Evolutionary conservation across 2,329 filamentous ascomycete genomes (phyloP).

Genomic region (Fusarium devonianum): DNA sequence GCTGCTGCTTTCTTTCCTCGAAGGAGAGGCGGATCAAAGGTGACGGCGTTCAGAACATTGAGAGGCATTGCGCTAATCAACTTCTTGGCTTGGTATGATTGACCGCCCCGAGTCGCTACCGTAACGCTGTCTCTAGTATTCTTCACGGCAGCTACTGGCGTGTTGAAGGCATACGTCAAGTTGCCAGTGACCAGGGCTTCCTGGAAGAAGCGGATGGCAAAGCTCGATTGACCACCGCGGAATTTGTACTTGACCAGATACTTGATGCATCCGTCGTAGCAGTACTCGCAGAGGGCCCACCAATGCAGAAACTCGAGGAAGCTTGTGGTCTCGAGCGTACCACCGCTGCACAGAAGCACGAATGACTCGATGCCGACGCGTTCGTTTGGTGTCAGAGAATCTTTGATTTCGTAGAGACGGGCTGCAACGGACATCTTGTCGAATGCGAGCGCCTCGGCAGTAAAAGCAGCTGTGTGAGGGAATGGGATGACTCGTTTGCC

Average conservation of each 20-base stretch:
- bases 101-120: slow-evolving; percentile 45
- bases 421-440: slow-evolving; percentile 52
- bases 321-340: slow-evolving; percentile 51
- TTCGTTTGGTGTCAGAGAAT: slow-evolving; percentile 51
- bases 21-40: slow-evolving; percentile 50
- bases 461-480: slow-evolving; percentile 48
- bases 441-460: slow-evolving; percentile 45
- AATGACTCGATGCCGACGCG: slow-evolving; percentile 50
- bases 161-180: slow-evolving; percentile 52
- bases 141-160: slow-evolving; percentile 45
- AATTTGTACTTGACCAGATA: slow-evolving; percentile 53
- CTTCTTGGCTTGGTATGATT: slow-evolving; percentile 40
- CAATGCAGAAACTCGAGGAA: slow-evolving; percentile 58
- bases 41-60: slow-evolving; percentile 52
- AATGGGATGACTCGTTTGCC: slow-evolving; percentile 50
- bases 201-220: slow-evolving; percentile 54
- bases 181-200: slow-evolving; percentile 51
- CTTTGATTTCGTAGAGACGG: slow-evolving; percentile 50
- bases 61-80: slow-evolving; percentile 53
- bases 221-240: slow-evolving; percentile 52
- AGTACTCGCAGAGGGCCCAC: slow-evolving; percentile 55
- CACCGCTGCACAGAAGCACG: slow-evolving; percentile 52
- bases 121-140: slow-evolving; percentile 42
- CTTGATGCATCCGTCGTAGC: slow-evolving; percentile 49
- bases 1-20: slow-evolving; percentile 48